phyloP scores from a whole-genome alignment of 352 stramenopile genomes.

The Globisporangium spiculum region DNA sequence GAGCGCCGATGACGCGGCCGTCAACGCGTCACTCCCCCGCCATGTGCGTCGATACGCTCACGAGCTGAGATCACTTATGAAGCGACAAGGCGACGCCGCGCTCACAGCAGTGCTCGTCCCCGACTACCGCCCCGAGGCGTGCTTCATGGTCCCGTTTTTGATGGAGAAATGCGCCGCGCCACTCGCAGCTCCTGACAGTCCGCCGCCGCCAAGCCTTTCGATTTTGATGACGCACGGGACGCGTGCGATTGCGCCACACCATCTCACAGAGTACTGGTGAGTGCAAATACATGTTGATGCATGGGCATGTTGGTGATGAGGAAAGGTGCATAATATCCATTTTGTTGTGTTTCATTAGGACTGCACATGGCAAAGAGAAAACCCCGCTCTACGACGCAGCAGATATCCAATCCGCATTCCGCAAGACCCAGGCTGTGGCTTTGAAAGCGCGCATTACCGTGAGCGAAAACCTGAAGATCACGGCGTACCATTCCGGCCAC shows the following conservation, averaged over 20 bases:
- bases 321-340: not conserved
- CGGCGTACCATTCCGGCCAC: conserved; percentile 78
- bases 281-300: not conserved
- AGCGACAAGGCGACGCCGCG: conserved; percentile 31
- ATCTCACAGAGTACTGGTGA: conserved; percentile 77
- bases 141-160: conserved; percentile 74
- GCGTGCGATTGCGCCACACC: conserved; percentile 62
- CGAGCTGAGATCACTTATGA: conserved; percentile 54
- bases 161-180: conserved; percentile 51
- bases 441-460: conserved; percentile 58
- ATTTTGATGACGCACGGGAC: conserved; percentile 80
- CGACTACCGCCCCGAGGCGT: conserved; percentile 65
- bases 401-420: conserved; percentile 59
- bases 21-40: conserved; percentile 9
- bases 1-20: conserved; percentile 22
- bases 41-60: conserved; percentile 43
- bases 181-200: conserved; percentile 13
- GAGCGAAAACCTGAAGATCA: conserved; percentile 71
- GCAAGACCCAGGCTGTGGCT: conserved; percentile 40
- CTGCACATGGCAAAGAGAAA: conserved; percentile 43
- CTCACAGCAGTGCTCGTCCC: conserved; percentile 60
- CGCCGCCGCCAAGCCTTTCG: conserved; percentile 23
- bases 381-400: conserved; percentile 44
- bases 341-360: conserved; percentile 26
- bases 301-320: not conserved